phyloP scores from a whole-genome alignment of 2,329 filamentous ascomycete species.

The Aspergillus brasiliensis region DNA sequence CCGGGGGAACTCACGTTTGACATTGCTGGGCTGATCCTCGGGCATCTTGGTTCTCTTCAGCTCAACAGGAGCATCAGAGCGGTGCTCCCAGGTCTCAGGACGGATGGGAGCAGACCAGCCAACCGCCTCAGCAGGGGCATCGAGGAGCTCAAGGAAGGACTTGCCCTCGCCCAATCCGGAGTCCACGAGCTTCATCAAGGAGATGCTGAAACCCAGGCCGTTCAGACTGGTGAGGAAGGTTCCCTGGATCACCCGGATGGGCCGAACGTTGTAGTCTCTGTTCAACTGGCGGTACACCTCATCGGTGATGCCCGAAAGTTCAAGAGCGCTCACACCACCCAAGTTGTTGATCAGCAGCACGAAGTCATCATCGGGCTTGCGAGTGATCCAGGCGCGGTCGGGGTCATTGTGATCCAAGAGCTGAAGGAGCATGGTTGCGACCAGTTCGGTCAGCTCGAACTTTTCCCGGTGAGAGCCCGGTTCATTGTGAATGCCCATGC shows the following conservation, averaged over 20 bases:
- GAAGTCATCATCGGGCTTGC: slow-evolving; percentile 60
- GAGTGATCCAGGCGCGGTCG: slow-evolving; percentile 64
- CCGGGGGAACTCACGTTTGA: slow-evolving; percentile 49
- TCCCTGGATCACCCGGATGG: slow-evolving; percentile 63
- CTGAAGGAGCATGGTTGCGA: slow-evolving; percentile 66
- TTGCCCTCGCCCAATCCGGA: slow-evolving; percentile 57
- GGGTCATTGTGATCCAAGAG: slow-evolving; percentile 63
- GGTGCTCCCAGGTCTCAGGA: slow-evolving; percentile 59
- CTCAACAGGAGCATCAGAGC: slow-evolving; percentile 45
- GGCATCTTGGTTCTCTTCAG: slow-evolving; percentile 45
- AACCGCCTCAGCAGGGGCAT: slow-evolving; percentile 66
- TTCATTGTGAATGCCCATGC: slow-evolving; percentile 75
- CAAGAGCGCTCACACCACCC: slow-evolving; percentile 67
- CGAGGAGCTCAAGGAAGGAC: slow-evolving; percentile 66
- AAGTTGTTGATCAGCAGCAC: slow-evolving; percentile 71
- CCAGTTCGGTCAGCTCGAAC: slow-evolving; percentile 52
- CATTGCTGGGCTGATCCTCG: slow-evolving; percentile 55
- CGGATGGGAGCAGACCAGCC: slow-evolving; percentile 67
- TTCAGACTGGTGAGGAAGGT: slow-evolving; percentile 75
- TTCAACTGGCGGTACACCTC: slow-evolving; percentile 65
- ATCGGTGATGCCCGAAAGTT: slow-evolving; percentile 67
- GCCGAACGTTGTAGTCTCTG: slow-evolving; percentile 60
- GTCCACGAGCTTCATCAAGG: slow-evolving; percentile 63
- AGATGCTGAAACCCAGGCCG: slow-evolving; percentile 70
- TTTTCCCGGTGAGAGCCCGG: slow-evolving; percentile 56